phyloP scores from a whole-genome alignment of 805 yeast genomes.

The Yamadazyma olivae region DNA sequence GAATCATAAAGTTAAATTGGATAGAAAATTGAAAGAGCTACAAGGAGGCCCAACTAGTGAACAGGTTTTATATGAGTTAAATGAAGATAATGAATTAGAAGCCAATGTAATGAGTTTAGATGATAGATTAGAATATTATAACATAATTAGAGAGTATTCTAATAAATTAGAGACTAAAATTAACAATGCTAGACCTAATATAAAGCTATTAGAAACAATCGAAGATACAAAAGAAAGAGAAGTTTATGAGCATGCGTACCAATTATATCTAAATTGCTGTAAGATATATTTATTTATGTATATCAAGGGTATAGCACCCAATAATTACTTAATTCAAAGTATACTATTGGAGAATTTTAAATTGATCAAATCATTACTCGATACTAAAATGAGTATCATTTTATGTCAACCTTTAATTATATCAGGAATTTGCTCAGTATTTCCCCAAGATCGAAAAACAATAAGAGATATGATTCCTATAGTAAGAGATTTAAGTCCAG shows the following conservation, averaged over 20 bases:
- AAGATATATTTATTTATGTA: conserved; percentile 7
- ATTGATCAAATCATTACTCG: conserved; percentile 2
- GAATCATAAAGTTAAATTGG: conserved; percentile 8
- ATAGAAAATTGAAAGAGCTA: conserved; percentile 2
- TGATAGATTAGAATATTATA: no score
- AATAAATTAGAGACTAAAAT: conserved; percentile 2
- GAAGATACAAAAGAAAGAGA: conserved; percentile 1
- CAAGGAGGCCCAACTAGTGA: no score
- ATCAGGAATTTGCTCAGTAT: conserved; percentile 24
- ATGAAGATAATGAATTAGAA: no score
- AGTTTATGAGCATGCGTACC: no score
- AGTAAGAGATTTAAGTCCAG: no score
- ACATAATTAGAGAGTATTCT: not conserved
- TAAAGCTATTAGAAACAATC: conserved; percentile 7
- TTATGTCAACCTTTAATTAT: conserved; percentile 20
- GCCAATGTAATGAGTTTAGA: no score
- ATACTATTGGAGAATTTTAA: conserved; percentile 2
- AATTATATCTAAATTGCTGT: not conserved
- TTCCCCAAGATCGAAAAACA: conserved; percentile 16
- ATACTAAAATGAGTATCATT: conserved; percentile 12
- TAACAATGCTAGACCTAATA: conserved; percentile 10
- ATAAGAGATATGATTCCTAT: no score
- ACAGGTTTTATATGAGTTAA: no score
- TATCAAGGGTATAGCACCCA: conserved; percentile 7
- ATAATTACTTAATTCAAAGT: conserved; percentile 2